Evolutionary conservation across 108 stramenopile species (phyloP), one percentile per base, ranked within the genome.

Genomic region (Craspedostauros australis): DNA sequence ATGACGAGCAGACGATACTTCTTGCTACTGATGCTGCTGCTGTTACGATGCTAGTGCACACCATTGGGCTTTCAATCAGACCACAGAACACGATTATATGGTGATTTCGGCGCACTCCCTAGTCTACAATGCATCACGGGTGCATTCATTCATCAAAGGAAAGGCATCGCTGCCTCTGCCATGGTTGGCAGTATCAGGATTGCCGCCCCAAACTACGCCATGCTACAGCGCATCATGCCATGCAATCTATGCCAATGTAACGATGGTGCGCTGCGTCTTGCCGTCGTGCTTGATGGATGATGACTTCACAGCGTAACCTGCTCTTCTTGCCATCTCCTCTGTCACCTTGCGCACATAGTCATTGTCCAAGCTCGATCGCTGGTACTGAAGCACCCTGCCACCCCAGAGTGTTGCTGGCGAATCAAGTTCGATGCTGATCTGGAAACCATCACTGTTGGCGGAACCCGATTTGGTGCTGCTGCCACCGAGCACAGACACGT

Each of bases 321-420:
- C 60, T 16, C 82, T 60, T 29, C 49, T 39, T 9, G 79, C 38
- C 21, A 85, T 45, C 33, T 62, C 79, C 8, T 39, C 53, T 5
- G 62, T 62, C 9, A 80, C 64, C 50, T 83, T 89, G 8, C 74
- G n/a, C 25, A 69, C 20, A 50, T 64, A 69, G 41, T 69, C 39
- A 40, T 70, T 70, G 3, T 27, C n/a, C 9, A 71, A 31, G 5
- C 34, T 41, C 23, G 50, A 47, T 18, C 46, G 27, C 63, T 66
- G 62, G 15, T 50, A 53, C 26, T 76, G 69, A 1, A 86, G 56
- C 15, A 77, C 62, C 48, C 73, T 67, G 25, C 89, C 84, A 3
- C 80, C 82, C 89, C 89, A 91, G 18, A 91, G 41, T 30, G 72
- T 91, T 4, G 78, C 84, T 14, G 89, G 89, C 12, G 80, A 60